Conservation (phyloP, 2,329 filamentous ascomycete species). For the Laburnicola sp. region DNA sequence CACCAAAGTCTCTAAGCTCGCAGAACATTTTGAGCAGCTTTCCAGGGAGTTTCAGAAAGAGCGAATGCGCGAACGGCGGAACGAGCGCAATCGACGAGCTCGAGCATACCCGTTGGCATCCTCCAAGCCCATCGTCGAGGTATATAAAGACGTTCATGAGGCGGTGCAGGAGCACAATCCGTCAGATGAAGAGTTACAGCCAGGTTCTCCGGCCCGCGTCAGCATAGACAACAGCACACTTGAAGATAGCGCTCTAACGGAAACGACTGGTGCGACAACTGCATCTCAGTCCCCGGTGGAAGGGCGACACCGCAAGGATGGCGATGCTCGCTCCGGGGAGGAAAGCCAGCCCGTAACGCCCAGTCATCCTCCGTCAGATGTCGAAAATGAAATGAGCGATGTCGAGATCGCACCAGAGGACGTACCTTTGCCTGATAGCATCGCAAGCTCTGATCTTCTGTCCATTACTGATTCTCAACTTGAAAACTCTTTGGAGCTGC, state of each 20-base stretch:
- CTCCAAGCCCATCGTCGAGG: slow-evolving; percentile 93
- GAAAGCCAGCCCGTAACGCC: slow-evolving; percentile 31
- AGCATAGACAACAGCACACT: slow-evolving; percentile 45
- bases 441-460: slow-evolving; percentile 55
- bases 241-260: slow-evolving; percentile 40
- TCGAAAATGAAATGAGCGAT: slow-evolving; percentile 62
- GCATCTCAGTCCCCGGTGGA: slow-evolving; percentile 42
- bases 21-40: slow-evolving; percentile 94
- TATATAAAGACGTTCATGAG: slow-evolving; percentile 91
- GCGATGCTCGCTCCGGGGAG: slow-evolving; percentile 20
- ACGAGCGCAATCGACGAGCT: slow-evolving; percentile 73
- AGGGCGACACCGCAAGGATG: slow-evolving; percentile 27
- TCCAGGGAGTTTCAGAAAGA: slow-evolving; percentile 97
- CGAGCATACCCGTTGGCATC: slow-evolving; percentile 86
- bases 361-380: slow-evolving; percentile 55
- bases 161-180: slow-evolving; percentile 80
- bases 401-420: slow-evolving; percentile 73
- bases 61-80: slow-evolving; percentile 80
- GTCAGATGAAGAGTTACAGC: slow-evolving; percentile 63
- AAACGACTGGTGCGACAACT: slow-evolving; percentile 38
- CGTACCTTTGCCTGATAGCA: slow-evolving; percentile 64
- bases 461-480: slow-evolving; percentile 58
- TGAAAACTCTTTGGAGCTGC: slow-evolving; percentile 71
- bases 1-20: slow-evolving; percentile 84
- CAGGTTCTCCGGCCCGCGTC: slow-evolving; percentile 32